Percentiles rank a stretch among this genome's conserved stretches.
phyloP scores from a whole-genome alignment of 441 rosid genomes.

The Erysimum pusillum region DNA sequence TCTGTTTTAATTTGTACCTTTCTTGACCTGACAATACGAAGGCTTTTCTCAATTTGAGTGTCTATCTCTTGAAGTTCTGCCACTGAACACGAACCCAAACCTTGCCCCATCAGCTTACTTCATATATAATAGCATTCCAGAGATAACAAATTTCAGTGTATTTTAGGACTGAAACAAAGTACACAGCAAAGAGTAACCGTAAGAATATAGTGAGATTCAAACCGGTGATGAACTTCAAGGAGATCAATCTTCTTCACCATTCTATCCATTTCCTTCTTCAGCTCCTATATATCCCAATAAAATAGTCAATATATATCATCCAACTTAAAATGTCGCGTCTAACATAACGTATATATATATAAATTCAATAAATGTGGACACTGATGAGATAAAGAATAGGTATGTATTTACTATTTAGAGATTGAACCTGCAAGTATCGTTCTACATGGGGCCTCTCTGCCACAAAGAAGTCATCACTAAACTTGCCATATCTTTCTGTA shows the following conservation, averaged over 20 bases:
- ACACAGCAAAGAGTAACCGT: not conserved
- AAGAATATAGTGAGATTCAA: slow-evolving; percentile 11
- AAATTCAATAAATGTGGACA: not conserved
- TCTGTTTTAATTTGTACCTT: too few relatives aligned
- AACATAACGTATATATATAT: not conserved
- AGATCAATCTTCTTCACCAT: slow-evolving; percentile 61
- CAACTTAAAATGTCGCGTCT: not conserved
- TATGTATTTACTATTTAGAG: not conserved
- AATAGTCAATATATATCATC: not conserved
- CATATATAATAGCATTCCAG: slow-evolving; percentile 10
- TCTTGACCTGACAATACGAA: slow-evolving; percentile 63
- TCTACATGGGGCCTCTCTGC: slow-evolving; percentile 38
- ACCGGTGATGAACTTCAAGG: slow-evolving; percentile 62
- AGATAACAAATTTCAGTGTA: not conserved
- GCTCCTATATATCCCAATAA: slow-evolving; percentile 39
- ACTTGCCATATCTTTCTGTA: slow-evolving; percentile 54
- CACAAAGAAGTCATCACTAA: slow-evolving; percentile 43
- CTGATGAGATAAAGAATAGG: not conserved
- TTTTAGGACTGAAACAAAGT: slow-evolving; percentile 8
- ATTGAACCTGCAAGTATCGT: slow-evolving; percentile 56
- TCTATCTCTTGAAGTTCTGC: slow-evolving; percentile 63
- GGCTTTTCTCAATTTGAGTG: slow-evolving; percentile 64
- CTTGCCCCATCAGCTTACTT: slow-evolving; percentile 74
- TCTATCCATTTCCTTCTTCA: slow-evolving; percentile 53
- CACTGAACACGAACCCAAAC: slow-evolving; percentile 51